Evolutionary conservation across 1,284 basidiomycete species (phyloP).

Genomic region (Flammula alnicola): DNA sequence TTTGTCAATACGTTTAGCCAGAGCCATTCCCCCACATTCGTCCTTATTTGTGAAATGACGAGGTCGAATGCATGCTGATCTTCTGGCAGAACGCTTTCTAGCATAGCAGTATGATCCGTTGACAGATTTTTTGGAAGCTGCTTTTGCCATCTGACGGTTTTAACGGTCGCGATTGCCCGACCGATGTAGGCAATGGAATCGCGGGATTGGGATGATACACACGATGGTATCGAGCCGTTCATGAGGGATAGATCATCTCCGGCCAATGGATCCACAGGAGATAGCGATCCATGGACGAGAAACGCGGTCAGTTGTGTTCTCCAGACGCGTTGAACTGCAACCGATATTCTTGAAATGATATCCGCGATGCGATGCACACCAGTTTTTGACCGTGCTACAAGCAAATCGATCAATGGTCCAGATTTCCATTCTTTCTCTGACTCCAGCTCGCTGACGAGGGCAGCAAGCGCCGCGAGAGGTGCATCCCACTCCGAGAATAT

Average conservation of each 20-base stretch:
- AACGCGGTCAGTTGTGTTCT: conserved; percentile 77
- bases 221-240: conserved; percentile 73
- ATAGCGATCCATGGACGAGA: conserved; percentile 75
- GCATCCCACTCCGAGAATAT: conserved; percentile 86
- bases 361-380: conserved; percentile 76
- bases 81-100: conserved; percentile 72
- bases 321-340: conserved; percentile 82
- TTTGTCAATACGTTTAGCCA: conserved; percentile 89
- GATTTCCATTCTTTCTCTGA: conserved; percentile 63
- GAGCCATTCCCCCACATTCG: conserved; percentile 85
- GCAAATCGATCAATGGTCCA: conserved; percentile 77
- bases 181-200: conserved; percentile 89
- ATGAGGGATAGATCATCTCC: conserved; percentile 58
- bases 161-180: conserved; percentile 84
- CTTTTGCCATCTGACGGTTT: conserved; percentile 76
- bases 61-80: conserved; percentile 78
- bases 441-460: conserved; percentile 66
- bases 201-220: conserved; percentile 69
- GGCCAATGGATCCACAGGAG: conserved; percentile 59
- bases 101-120: conserved; percentile 62
- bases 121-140: conserved; percentile 73
- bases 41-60: conserved; percentile 72
- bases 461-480: conserved; percentile 70
- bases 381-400: conserved; percentile 70
- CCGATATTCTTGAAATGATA: conserved; percentile 69